These are phyloP conservation scores for Gnetum montanum DNA, from an alignment of 75 land plant genomes.

Conservation along the genomic window DNA sequence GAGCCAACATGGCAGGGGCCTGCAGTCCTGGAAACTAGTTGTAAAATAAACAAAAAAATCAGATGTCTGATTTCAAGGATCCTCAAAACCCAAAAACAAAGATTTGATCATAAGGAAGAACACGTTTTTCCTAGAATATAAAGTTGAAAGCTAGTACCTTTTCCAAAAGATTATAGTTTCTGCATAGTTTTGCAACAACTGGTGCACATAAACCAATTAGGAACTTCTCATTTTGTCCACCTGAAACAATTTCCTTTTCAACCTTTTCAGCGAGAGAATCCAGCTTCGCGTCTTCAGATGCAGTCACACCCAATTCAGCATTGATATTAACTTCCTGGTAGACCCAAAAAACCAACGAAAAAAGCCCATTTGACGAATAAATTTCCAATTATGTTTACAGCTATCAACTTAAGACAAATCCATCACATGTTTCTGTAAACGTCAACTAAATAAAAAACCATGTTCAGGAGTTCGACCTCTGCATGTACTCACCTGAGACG, in stretches of 20 bases:
- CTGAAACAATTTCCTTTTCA: slow-evolving; percentile 81
- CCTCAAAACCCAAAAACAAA: no score
- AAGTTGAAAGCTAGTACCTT: no score
- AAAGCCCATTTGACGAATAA: background rate
- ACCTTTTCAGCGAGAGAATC: slow-evolving; percentile 72
- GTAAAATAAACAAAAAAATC: no score
- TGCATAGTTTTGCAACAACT: slow-evolving; percentile 77
- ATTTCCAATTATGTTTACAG: background rate
- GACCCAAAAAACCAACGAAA: background rate
- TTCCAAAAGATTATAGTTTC: slow-evolving; percentile 66
- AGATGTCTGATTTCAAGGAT: no score
- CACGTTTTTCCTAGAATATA: no score
- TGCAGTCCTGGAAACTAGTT: slow-evolving; percentile 86
- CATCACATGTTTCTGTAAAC: background rate
- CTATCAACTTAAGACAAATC: no score
- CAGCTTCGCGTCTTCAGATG: slow-evolving; percentile 76
- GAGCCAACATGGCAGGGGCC: slow-evolving; percentile 81
- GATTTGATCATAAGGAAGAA: no score
- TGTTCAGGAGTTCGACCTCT: background rate
- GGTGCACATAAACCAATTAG: slow-evolving; percentile 80
- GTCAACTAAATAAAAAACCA: background rate
- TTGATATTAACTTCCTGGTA: slow-evolving; percentile 66
- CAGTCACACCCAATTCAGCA: slow-evolving; percentile 86
- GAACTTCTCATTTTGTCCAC: slow-evolving; percentile 37
- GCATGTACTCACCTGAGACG: slow-evolving; percentile 2